Base-by-base conservation (phyloP, 1,284 basidiomycete genomes). In the Agroathelia rolfsii region DNA sequence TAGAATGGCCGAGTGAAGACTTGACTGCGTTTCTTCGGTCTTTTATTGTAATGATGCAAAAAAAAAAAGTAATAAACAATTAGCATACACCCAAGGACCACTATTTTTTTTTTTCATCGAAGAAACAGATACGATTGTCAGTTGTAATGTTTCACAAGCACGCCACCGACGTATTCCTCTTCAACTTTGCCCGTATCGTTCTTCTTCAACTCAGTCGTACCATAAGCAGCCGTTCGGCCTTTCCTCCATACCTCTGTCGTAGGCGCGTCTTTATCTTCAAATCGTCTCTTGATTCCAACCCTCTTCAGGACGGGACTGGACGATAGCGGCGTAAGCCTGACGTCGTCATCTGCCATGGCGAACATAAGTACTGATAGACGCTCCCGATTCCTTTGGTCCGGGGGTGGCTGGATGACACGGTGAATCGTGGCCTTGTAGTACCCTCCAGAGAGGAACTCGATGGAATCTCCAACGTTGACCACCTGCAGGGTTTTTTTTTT, bases 291-390 rank as follows among this genome's bases (percentile, higher is more conserved):
- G 21, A 44, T 36, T 6, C 47, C 49, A 19, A 36, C 39, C 9
- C 41, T 36, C 31, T 53, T 46, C 17, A 59, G 31, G 4, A 53
- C 50, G 2, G 54, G 51, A 31, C 53, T 56, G 16, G 50, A 43
- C 11, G 36, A 25, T 12, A 52, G 31, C 5, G 57, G 55, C 3
- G 39, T 37, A n/a, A 59, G 47, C 27, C 36, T 42, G 21, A 54
- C 43, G 27, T 51, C 38, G 46, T 59, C 56, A 35, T 52, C 49
- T 19, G 51, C 41, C 27, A 56, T 48, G 5, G 44, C 53, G 42
- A 69, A 67, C 48, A 66, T 67, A 35, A 61, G 56, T 8, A 61
- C 47, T 20, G 63, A 62, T 10, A 65, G 50, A 6, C 65, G 52
- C 28, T 59, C 50, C 46, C 50, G 53, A 6, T 59, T 53, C 1